These are phyloP conservation scores for Diospyros kaki DNA, from an alignment of 148 eudicot species.

Conservation along the genomic window DNA sequence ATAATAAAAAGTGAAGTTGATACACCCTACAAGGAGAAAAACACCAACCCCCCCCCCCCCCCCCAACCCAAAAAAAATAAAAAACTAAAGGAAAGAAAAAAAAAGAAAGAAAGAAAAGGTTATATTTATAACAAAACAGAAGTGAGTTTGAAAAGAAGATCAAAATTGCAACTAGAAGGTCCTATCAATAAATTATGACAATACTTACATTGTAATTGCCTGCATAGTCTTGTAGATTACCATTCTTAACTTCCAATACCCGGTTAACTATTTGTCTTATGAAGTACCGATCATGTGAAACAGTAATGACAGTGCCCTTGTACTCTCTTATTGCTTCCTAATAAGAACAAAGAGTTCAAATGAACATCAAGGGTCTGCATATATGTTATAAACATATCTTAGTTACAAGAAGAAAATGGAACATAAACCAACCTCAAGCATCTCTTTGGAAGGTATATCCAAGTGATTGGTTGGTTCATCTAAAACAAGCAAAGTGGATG, in stretches of 20 bases:
- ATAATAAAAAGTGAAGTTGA: too few relatives aligned
- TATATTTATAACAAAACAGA: not conserved
- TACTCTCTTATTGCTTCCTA: slow-evolving; percentile 95
- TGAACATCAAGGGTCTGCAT: not conserved
- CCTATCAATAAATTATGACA: not conserved
- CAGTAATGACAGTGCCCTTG: slow-evolving; percentile 82
- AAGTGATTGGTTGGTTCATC: slow-evolving; percentile 98
- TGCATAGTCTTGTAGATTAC: slow-evolving; percentile 65
- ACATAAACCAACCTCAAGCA: slow-evolving; percentile 78
- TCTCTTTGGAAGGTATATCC: slow-evolving; percentile 96
- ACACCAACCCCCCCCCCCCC: not conserved
- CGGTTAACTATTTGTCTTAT: slow-evolving; percentile 88
- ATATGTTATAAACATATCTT: too few relatives aligned
- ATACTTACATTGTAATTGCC: slow-evolving; percentile 89
- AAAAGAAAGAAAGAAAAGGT: not conserved
- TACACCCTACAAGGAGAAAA: not conserved
- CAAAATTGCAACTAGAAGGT: not conserved
- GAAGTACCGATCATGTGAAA: slow-evolving; percentile 95
- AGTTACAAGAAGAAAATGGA: not conserved
- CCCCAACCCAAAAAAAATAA: not conserved
- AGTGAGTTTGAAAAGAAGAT: not conserved
- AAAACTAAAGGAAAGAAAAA: not conserved
- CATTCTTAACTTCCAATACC: slow-evolving; percentile 89
- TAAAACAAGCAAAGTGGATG: slow-evolving; percentile 85
- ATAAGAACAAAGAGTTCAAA: slow-evolving; percentile 9